These are phyloP conservation scores for Nemania bipapillata DNA, from an alignment of 2,329 filamentous ascomycete genomes.

Conservation along the genomic window DNA sequence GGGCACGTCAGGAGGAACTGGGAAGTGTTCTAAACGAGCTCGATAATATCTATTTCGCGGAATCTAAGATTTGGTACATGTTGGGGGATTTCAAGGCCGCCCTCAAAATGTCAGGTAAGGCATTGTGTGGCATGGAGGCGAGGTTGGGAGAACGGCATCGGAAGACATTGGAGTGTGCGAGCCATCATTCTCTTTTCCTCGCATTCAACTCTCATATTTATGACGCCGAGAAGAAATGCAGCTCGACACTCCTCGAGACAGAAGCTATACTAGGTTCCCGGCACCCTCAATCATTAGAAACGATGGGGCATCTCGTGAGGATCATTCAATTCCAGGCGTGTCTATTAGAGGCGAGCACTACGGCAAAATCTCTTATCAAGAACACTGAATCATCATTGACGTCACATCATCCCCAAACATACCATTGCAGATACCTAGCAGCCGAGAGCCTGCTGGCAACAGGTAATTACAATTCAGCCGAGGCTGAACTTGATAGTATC, in stretches of 20 bases:
- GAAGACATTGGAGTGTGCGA: neutral
- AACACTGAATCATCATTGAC: neutral
- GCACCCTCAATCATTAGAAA: constrained; percentile 2
- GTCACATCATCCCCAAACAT: neutral
- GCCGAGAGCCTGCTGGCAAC: neutral
- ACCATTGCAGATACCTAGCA: neutral
- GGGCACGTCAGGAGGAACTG: no score
- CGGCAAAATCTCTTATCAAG: neutral
- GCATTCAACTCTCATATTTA: neutral
- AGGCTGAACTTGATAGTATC: neutral
- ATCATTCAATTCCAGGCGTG: neutral
- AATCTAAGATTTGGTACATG: constrained; percentile 7
- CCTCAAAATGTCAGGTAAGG: neutral
- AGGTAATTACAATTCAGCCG: neutral
- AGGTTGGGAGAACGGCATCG: neutral
- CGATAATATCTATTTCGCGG: neutral
- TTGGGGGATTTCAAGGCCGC: neutral
- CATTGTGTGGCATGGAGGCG: neutral
- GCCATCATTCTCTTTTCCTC: constrained; percentile 3
- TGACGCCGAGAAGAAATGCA: neutral
- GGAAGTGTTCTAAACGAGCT: neutral
- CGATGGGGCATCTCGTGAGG: neutral
- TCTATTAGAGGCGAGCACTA: neutral
- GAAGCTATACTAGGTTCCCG: neutral
- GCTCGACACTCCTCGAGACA: neutral